Evolutionary conservation across 108 stramenopile species (phyloP).

Genomic region (Cylindrotheca closterium): DNA sequence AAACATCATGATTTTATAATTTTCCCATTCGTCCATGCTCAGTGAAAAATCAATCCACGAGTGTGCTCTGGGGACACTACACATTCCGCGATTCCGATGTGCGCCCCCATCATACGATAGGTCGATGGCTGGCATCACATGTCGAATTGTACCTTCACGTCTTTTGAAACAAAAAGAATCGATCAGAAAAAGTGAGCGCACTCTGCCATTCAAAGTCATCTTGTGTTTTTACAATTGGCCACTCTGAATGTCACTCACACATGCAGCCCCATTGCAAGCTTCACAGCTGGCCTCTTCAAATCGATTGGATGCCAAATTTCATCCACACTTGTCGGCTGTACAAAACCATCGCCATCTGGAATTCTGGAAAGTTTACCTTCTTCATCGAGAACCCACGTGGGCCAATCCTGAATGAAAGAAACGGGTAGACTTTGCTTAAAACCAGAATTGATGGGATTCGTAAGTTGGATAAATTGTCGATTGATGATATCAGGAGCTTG

Average conservation of each 20-base stretch:
- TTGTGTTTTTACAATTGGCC: too few relatives aligned
- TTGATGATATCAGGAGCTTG: neutral
- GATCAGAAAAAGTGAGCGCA: neutral
- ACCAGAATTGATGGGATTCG: neutral
- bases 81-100: conserved; percentile 39
- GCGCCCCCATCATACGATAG: conserved; percentile 11
- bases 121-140: conserved; percentile 40
- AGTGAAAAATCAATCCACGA: conserved; percentile 26
- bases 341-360: conserved; percentile 26
- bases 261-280: conserved; percentile 34
- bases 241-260: conserved; percentile 23
- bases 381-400: conserved; percentile 26
- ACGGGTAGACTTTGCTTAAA: neutral
- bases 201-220: too few relatives aligned
- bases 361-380: conserved; percentile 7
- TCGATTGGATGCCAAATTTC: conserved; percentile 32
- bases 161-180: conserved; percentile 4
- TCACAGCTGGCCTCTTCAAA: conserved; percentile 25
- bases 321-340: conserved; percentile 29
- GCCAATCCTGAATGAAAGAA: conserved; percentile 14
- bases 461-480: neutral
- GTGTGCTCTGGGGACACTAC: conserved; percentile 32
- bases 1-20: conserved; percentile 8
- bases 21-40: conserved; percentile 8
- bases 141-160: conserved; percentile 29